These are phyloP conservation scores for Aurifilum marmelostoma DNA, from an alignment of 2,329 filamentous ascomycete genomes.

Conservation along the genomic window DNA sequence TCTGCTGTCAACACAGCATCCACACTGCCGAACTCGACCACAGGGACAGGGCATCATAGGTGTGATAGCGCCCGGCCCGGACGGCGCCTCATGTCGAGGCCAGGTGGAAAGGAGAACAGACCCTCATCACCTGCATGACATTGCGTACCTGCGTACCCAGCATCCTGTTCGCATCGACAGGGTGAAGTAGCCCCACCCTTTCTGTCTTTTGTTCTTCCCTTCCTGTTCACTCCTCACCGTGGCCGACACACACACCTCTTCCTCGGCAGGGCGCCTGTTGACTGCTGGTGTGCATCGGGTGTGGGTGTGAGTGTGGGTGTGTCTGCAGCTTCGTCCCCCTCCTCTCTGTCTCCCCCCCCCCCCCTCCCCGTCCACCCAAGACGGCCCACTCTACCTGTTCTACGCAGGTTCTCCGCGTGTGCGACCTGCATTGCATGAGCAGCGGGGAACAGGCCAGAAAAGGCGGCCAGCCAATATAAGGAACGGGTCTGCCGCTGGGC, in stretches of 20 bases:
- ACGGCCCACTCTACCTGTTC: constrained; percentile 16
- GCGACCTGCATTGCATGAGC: constrained; percentile 39
- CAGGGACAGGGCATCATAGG: neutral
- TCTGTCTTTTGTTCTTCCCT: neutral
- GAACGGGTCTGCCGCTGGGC: constrained; percentile 50
- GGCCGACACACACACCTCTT: neutral
- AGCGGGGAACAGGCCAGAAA: constrained; percentile 44
- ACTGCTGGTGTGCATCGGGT: neutral
- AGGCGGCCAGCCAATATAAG: constrained; percentile 57
- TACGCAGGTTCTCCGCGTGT: constrained; percentile 28
- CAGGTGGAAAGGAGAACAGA: neutral
- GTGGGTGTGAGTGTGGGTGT: neutral
- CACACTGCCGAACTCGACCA: constrained; percentile 17
- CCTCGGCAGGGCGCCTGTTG: neutral
- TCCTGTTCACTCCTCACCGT: constrained; percentile 13
- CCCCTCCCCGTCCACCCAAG: too few relatives aligned
- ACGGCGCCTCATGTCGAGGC: constrained; percentile 20
- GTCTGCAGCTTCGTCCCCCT: neutral
- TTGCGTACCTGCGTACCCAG: constrained; percentile 25
- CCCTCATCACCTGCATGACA: constrained; percentile 24
- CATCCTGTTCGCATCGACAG: constrained; percentile 15
- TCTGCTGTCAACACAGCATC: constrained; percentile 11
- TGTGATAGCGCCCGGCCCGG: constrained; percentile 26
- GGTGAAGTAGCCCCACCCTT: neutral
- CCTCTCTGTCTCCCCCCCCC: too few relatives aligned